A percentile compares a stretch with the other conserved stretches of the same genome.
phyloP scores from a whole-genome alignment of 495 filamentous ascomycete species.

The Daldinia childiae region DNA sequence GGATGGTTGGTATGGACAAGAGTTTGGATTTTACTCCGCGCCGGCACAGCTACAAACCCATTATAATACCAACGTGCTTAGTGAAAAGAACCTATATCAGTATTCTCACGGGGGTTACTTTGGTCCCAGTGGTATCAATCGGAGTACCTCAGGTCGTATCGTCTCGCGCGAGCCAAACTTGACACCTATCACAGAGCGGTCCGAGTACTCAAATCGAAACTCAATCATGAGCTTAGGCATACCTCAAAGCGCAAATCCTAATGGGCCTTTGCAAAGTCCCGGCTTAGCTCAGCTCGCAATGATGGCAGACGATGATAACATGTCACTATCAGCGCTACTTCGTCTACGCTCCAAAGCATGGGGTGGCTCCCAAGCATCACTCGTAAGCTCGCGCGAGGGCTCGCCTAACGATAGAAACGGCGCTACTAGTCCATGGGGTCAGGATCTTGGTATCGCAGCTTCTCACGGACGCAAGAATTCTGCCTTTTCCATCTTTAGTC shows the following conservation, averaged over 20 bases:
- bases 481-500: conserved; percentile 52
- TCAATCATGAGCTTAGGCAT: conserved; percentile 79
- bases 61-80: conserved; percentile 44
- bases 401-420: conserved; percentile 60
- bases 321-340: conserved; percentile 75
- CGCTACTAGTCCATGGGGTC: conserved; percentile 44
- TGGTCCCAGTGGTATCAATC: conserved; percentile 71
- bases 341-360: conserved; percentile 78
- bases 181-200: conserved; percentile 95
- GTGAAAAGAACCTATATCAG: conserved; percentile 57
- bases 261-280: conserved; percentile 59
- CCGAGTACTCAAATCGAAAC: conserved; percentile 94
- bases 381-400: conserved; percentile 69
- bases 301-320: conserved; percentile 71
- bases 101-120: conserved; percentile 92
- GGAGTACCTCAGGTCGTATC: conserved; percentile 73
- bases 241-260: conserved; percentile 58
- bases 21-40: conserved; percentile 97
- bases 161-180: conserved; percentile 86
- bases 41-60: conserved; percentile 51
- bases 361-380: conserved; percentile 80
- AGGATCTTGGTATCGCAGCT: conserved; percentile 30
- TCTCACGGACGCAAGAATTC: conserved; percentile 53
- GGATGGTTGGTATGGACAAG: conserved; percentile 93
- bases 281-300: conserved; percentile 77